Conservation (phyloP, 2,329 filamentous ascomycete genomes). For the Thermothelomyces thermophilus region DNA sequence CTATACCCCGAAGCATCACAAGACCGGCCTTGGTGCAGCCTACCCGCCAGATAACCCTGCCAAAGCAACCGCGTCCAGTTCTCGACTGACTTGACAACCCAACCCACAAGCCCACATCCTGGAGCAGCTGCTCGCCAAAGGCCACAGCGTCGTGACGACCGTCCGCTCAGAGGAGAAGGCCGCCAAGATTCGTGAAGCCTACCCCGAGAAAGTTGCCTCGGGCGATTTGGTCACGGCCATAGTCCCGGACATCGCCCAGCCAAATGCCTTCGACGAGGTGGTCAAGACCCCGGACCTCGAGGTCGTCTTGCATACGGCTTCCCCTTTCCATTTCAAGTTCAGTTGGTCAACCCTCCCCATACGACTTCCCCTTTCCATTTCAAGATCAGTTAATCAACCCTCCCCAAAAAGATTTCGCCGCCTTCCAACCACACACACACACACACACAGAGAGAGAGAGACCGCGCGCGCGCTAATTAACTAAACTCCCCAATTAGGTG, state of each 20-base stretch:
- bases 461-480: too few species aligned
- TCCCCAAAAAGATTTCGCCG: not conserved
- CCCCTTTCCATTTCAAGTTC: slow-evolving; percentile 51
- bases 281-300: slow-evolving; percentile 44
- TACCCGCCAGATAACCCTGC: too few species aligned
- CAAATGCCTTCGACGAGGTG: slow-evolving; percentile 65
- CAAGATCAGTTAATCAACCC: not conserved
- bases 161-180: slow-evolving; percentile 51
- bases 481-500: too few species aligned
- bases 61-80: too few species aligned
- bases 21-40: too few species aligned
- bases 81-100: slow-evolving; percentile 11
- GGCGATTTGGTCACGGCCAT: slow-evolving; percentile 46
- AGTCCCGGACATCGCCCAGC: slow-evolving; percentile 70
- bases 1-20: too few species aligned
- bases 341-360: slow-evolving; percentile 27
- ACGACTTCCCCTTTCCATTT: too few species aligned
- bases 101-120: slow-evolving; percentile 44
- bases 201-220: slow-evolving; percentile 36
- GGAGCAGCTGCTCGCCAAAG: slow-evolving; percentile 45
- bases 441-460: too few species aligned
- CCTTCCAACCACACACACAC: too few species aligned
- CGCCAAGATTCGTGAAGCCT: slow-evolving; percentile 42
- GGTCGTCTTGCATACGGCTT: slow-evolving; percentile 55
- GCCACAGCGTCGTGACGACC: slow-evolving; percentile 49